These are phyloP conservation scores for Populus davidiana DNA, from an alignment of 345 rosid genomes.

Conservation along the genomic window DNA sequence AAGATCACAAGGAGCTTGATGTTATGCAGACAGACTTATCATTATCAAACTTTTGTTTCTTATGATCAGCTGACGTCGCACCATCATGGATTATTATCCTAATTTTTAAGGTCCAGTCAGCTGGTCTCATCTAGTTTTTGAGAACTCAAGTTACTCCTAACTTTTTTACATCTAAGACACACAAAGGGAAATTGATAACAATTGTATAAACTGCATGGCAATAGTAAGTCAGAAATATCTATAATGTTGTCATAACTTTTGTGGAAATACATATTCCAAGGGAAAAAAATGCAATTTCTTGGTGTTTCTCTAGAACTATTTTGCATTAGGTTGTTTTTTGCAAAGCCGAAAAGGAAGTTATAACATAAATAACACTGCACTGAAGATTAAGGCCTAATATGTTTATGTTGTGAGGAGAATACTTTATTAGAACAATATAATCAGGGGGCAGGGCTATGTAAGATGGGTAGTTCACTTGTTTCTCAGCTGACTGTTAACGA, in stretches of 20 bases:
- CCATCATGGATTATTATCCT: no score
- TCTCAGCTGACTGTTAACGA: no score
- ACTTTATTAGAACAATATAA: no score
- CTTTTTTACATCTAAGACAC: neutral
- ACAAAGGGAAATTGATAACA: neutral
- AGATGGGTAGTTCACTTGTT: no score
- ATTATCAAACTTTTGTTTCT: no score
- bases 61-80: no score
- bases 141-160: no score
- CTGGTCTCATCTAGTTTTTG: no score
- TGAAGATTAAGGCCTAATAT: neutral
- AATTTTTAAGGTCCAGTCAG: no score
- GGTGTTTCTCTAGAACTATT: neutral
- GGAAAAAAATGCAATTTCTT: neutral
- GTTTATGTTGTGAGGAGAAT: neutral
- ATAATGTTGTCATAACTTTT: neutral
- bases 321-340: neutral
- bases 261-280: neutral
- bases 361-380: neutral
- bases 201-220: neutral
- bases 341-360: neutral
- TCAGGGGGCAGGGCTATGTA: no score
- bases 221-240: neutral
- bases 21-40: no score
- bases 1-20: constrained; percentile 9